Evolutionary conservation across 345 rosid genomes (phyloP), one percentile per base, ranked within the genome.

Genomic region (Carallia pectinifolia): DNA sequence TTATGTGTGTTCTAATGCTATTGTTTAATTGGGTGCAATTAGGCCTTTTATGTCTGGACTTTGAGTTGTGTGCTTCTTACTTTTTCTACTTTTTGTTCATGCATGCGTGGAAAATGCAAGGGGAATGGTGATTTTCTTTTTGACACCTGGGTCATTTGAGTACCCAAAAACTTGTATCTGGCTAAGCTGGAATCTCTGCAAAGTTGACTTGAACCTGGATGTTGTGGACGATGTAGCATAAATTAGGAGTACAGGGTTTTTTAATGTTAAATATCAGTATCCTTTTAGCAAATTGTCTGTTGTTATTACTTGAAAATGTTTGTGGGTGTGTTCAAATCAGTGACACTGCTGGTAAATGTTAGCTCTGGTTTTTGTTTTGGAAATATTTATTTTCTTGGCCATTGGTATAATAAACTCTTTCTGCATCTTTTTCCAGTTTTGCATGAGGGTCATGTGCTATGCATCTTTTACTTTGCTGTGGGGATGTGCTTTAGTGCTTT

Each of bases 401-500:
- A 19, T 27, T 56, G n/a, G 29, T 5, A 67, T 44, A 13, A 29
- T 2, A 63, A 2, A 13, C 40, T 36, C 16, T 29, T 48, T 38
- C 29, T 17, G 9, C 15, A 33, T 33, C 34, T 33, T 4, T 4
- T 33, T 33, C 34, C 34, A 33, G 4, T 33, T 33, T 33, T 33
- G 34, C 4, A 33, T 4, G 34, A 33, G 34, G 2, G 29, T 7
- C 30, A 17, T 54, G 30, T 53, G 16, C 66, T 53, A 13, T 62
- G 5, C 18, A 44, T 70, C 52, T 7, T 65, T 34, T 69, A 13
- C 19, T 44, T 62, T 79, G 23, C 50, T 65, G 33, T 62, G 64
- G 76, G 29, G 3, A 31, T 38, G 39, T n/a, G 10, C 47, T 13
- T 68, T 23, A 34, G 48, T 63, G 27, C 34, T 27, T 23, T 16